Base-by-base conservation (phyloP, 179 eudicot species). In the Heliamphora pulchella region DNA sequence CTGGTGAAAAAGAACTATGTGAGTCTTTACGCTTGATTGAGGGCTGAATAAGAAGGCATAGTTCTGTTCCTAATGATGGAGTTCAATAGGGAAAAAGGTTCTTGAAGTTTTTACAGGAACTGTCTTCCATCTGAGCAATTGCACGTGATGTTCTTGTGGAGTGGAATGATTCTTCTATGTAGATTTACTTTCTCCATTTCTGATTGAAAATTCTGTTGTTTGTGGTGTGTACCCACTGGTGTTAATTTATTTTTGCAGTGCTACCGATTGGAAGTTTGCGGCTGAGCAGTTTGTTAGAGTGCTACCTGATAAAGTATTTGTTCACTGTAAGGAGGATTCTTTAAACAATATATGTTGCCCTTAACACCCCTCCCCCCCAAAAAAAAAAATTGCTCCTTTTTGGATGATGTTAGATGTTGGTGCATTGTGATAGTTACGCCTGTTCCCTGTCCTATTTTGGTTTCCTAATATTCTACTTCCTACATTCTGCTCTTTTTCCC, bases 231-330 rank as follows among this genome's bases (percentile, higher is more conserved):
- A n/a, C 11, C 53, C 13, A 18, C 39, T 55, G 15, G 61, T 75
- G 70, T 46, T 47, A 4, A 68, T 50, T 71, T 83, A n/a, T 54
- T 69, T 22, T 64, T 90, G 85, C 97, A 96, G 99, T 86, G 83
- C 91, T 54, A 63, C 88, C 2, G 94, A 96, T 83, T 96, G 99
- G 99, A 94, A 89, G 87, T 96, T 91, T 77, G 98, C 86, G 58
- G 96, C 98, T 5, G 98, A 92, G 85, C 94, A 89, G 84, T 94
- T 94, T 83, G 96, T 96, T 46, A 85, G 83, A 65, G 77, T 69
- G 85, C 92, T 94, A 53, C 93, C 98, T 39, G 97, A 94, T 84
- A 94, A 89, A 94, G 91, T 96, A 48, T 90, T 83, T 81, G 98
- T 94, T 86, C 97, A 92, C 82, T 93, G 99, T 96, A 91, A 94